Percentiles rank a stretch among this genome's conserved stretches.
phyloP scores from a whole-genome alignment of 345 rosid genomes.

The Anastatica hierochuntica region DNA sequence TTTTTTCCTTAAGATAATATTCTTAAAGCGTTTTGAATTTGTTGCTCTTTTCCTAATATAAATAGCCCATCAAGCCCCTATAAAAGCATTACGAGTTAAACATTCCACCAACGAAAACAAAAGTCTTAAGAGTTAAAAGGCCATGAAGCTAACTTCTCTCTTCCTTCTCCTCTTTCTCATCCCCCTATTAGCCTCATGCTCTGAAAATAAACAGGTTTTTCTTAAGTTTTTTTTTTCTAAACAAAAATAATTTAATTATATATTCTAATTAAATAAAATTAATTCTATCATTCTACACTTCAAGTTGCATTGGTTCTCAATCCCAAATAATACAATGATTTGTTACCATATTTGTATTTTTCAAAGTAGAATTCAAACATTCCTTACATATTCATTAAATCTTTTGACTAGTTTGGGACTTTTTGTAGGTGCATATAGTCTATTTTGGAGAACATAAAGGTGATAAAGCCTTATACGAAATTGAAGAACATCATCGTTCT shows the following conservation, averaged over 20 bases:
- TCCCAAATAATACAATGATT: neutral
- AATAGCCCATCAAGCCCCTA: no score
- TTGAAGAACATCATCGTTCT: slow-evolving; percentile 54
- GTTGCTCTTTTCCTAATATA: slow-evolving; percentile 2
- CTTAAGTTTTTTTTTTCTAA: neutral
- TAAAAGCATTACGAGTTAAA: no score
- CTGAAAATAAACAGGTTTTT: slow-evolving; percentile 27
- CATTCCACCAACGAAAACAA: no score
- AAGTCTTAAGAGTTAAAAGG: no score
- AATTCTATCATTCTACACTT: neutral
- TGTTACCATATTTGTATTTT: neutral
- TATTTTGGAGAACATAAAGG: slow-evolving; percentile 54
- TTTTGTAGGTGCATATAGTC: slow-evolving; percentile 56
- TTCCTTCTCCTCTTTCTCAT: slow-evolving; percentile 27
- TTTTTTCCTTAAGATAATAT: neutral
- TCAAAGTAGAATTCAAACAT: neutral
- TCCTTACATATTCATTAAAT: neutral
- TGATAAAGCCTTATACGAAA: slow-evolving; percentile 41
- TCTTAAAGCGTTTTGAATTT: neutral
- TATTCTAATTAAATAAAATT: no score
- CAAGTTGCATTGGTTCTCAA: neutral
- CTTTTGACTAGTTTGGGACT: neutral
- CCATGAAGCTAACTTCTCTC: slow-evolving; percentile 26
- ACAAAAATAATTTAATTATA: neutral
- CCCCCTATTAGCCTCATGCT: slow-evolving; percentile 38